phyloP scores from a whole-genome alignment of 306 rosid genomes.

The Herpetospermum pedunculosum region DNA sequence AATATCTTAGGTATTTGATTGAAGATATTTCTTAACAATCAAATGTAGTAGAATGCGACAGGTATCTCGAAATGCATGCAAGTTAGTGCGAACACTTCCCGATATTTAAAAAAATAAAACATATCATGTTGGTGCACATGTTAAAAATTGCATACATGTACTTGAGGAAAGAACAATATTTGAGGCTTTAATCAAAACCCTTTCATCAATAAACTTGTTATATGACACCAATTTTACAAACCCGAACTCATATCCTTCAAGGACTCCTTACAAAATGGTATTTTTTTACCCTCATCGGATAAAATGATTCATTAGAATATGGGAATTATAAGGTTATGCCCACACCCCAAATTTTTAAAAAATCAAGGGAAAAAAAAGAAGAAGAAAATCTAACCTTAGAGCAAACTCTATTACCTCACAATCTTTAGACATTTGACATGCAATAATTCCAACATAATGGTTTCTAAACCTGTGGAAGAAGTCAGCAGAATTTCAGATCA shows the following conservation, averaged over 20 bases:
- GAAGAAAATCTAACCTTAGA: slow-evolving; percentile 13
- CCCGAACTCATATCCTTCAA: background rate
- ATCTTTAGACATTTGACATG: slow-evolving; percentile 3
- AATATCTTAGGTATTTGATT: too few relatives aligned
- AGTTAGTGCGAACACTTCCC: too few relatives aligned
- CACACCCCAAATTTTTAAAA: background rate
- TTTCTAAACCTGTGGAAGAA: background rate
- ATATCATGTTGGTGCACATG: too few relatives aligned
- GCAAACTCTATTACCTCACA: background rate
- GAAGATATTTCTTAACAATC: too few relatives aligned
- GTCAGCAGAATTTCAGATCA: background rate
- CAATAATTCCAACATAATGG: slow-evolving; percentile 1
- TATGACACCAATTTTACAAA: slow-evolving; percentile 6
- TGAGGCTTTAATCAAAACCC: background rate
- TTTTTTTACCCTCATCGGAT: background rate
- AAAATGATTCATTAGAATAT: background rate
- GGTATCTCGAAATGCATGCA: too few relatives aligned
- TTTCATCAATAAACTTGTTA: background rate
- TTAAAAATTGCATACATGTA: too few relatives aligned
- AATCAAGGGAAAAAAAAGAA: too few relatives aligned
- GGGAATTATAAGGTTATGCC: background rate
- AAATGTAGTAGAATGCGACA: too few relatives aligned
- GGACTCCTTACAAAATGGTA: background rate
- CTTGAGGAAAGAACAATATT: background rate
- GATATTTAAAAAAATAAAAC: too few relatives aligned